Conservation (phyloP, 352 stramenopile genomes). For the Globisporangium cystogenes region DNA sequence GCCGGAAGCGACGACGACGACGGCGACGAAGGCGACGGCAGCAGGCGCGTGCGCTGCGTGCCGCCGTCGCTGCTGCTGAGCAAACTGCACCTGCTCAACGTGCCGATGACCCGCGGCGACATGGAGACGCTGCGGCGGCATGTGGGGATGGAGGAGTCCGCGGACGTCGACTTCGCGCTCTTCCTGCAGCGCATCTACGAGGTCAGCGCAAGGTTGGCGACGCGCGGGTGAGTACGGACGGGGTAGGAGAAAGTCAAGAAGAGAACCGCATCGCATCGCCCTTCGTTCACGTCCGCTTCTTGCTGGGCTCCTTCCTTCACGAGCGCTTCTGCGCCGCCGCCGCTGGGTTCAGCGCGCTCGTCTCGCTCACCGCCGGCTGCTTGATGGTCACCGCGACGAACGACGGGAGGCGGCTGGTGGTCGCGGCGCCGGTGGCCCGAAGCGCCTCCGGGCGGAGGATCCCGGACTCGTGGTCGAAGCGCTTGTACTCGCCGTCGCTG, state of each 20-base stretch:
- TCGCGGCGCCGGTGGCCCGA: slow-evolving; percentile 12
- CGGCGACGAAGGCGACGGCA: not conserved
- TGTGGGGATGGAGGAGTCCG: slow-evolving; percentile 40
- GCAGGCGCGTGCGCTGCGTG: slow-evolving; percentile 17
- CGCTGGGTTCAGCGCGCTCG: not conserved
- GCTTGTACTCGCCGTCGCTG: slow-evolving; percentile 30
- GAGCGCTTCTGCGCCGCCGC: not conserved
- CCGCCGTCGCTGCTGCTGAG: slow-evolving; percentile 23
- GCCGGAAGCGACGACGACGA: not conserved
- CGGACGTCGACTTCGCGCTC: slow-evolving; percentile 32
- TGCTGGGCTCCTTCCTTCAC: not conserved
- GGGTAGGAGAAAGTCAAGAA: not conserved
- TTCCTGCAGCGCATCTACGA: slow-evolving; percentile 46
- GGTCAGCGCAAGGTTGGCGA: slow-evolving; percentile 6
- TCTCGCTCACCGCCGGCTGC: not conserved
- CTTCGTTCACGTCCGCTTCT: no score
- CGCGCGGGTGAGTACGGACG: not conserved
- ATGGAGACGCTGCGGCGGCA: slow-evolving; percentile 33
- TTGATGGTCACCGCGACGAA: slow-evolving; percentile 15
- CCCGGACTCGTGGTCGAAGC: slow-evolving; percentile 15
- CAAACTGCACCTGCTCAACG: slow-evolving; percentile 40
- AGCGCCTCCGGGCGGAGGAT: not conserved
- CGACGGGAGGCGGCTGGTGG: slow-evolving; percentile 3
- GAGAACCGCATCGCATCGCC: no score
- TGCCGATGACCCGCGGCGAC: slow-evolving; percentile 30